Percentiles rank a stretch among this genome's conserved stretches.
phyloP scores from a whole-genome alignment of 257 asterid genomes.

The Perilla frutescens region DNA sequence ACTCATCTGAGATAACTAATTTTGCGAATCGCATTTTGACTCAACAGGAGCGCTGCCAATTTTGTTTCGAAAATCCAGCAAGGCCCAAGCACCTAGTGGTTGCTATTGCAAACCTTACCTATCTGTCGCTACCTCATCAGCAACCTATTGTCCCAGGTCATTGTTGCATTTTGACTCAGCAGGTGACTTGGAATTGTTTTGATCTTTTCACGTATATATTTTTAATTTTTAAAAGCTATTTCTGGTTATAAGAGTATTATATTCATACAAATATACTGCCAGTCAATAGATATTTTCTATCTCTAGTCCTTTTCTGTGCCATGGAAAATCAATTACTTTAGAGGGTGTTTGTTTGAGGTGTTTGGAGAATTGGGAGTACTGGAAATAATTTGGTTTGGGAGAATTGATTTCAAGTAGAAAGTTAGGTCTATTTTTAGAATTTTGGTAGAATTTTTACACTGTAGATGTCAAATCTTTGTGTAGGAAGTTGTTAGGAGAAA shows the following conservation, averaged over 20 bases:
- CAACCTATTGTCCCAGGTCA: conserved; percentile 85
- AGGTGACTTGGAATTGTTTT: conserved; percentile 51
- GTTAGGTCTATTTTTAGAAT: no score
- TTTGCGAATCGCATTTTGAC: conserved; percentile 67
- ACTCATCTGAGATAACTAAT: conserved; percentile 54
- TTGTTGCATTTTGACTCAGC: conserved; percentile 85
- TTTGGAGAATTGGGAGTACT: background rate
- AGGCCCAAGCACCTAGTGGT: conserved; percentile 89
- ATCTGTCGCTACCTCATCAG: conserved; percentile 78
- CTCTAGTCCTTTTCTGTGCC: conserved; percentile 7
- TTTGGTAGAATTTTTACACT: background rate
- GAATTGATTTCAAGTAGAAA: background rate
- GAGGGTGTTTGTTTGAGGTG: background rate
- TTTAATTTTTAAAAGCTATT: background rate
- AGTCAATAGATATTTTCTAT: conserved; percentile 4
- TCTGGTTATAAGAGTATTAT: background rate
- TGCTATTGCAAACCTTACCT: conserved; percentile 85
- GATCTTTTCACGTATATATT: background rate
- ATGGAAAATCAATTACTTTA: conserved; percentile 1
- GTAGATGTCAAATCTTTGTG: background rate
- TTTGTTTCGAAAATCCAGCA: conserved; percentile 86
- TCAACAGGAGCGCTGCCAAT: conserved; percentile 89
- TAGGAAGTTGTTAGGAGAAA: background rate
- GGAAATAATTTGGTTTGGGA: background rate
- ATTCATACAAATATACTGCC: background rate